Conservation (phyloP, 2,329 filamentous ascomycete genomes). For the Talaromyces amestolkiae region DNA sequence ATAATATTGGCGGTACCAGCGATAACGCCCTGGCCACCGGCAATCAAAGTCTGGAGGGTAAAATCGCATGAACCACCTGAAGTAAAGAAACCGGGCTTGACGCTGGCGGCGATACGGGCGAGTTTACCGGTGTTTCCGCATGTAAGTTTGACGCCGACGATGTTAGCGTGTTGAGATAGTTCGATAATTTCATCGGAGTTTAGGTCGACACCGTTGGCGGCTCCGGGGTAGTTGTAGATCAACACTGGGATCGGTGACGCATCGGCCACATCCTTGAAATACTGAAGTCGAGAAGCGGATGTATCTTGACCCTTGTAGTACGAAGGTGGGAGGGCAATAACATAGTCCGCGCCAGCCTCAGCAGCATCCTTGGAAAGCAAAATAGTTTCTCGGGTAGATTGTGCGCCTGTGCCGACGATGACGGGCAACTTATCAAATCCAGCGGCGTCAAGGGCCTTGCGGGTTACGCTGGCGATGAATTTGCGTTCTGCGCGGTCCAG, state of each 20-base stretch:
- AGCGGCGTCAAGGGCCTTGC: conserved; percentile 64
- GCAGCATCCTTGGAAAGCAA: conserved; percentile 67
- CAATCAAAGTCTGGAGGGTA: conserved; percentile 74
- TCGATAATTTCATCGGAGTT: conserved; percentile 63
- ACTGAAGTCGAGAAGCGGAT: conserved; percentile 58
- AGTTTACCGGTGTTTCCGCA: conserved; percentile 74
- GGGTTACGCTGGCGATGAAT: conserved; percentile 66
- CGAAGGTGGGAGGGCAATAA: conserved; percentile 70
- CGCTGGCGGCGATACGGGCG: conserved; percentile 56
- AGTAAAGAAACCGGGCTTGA: conserved; percentile 65
- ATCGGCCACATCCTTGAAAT: conserved; percentile 64
- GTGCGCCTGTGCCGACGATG: conserved; percentile 72
- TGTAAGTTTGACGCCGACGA: conserved; percentile 69
- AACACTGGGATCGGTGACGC: conserved; percentile 62
- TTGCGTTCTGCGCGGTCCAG: conserved; percentile 68
- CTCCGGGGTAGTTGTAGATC: conserved; percentile 71
- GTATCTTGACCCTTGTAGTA: conserved; percentile 71
- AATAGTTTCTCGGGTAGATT: conserved; percentile 71
- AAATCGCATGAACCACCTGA: conserved; percentile 88
- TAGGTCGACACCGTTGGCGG: conserved; percentile 65
- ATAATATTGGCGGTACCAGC: conserved; percentile 82
- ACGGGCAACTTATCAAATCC: conserved; percentile 66
- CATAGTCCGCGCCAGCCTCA: conserved; percentile 69
- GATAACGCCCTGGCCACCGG: conserved; percentile 79
- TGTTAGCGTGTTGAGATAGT: conserved; percentile 60